Evolutionary conservation across 1,284 basidiomycete species (phyloP), one percentile per base, ranked within the genome.

Genomic region (Trichosporon sp.): DNA sequence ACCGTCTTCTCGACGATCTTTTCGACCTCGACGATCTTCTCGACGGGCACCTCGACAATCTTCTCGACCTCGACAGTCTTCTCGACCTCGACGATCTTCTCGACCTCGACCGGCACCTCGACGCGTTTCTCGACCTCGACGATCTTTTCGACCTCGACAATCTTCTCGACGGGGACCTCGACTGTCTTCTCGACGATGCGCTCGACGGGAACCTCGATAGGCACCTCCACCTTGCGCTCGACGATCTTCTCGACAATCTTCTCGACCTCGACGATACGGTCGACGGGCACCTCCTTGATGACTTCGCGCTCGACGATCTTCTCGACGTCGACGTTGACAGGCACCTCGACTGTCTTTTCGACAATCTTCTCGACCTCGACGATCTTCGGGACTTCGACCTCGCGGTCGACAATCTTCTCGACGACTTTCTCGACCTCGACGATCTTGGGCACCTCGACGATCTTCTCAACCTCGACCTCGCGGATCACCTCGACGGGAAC

Each of bases 311-410:
- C 76, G 21, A 74, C 67, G 25, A 73, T 65, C 36, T 67, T 69
- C 52, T 75, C 72, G 57, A 81, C 83, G 59, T 80, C 76, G 34
- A 78, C 73, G 31, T 77, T 69, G 60, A 72, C 70, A 21, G 68
- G 62, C 13, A 76, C 72, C 65, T 74, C 74, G 60, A 79, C 70
- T 37, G 71, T 66, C 54, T 71, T 69, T 60, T 80, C 77, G 29
- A 82, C 83, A 25, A 69, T 81, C 78, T 61, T 82, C 63, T 82
- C 75, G 34, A 78, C 74, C 44, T 75, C 74, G 14, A 79, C 77
- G n/a, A 74, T 66, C 66, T 72, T 72, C 32, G 69, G 29, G n/a
- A 78, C 73, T 64, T 79, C 70, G 80, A 82, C 70, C n/a, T 65
- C 65, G 34, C 67, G 65, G 29, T 78, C 78, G 9, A 73, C 70